These are phyloP conservation scores for Debaryomyces robertsiae DNA, from an alignment of 1,139 yeast species.

Conservation along the genomic window DNA sequence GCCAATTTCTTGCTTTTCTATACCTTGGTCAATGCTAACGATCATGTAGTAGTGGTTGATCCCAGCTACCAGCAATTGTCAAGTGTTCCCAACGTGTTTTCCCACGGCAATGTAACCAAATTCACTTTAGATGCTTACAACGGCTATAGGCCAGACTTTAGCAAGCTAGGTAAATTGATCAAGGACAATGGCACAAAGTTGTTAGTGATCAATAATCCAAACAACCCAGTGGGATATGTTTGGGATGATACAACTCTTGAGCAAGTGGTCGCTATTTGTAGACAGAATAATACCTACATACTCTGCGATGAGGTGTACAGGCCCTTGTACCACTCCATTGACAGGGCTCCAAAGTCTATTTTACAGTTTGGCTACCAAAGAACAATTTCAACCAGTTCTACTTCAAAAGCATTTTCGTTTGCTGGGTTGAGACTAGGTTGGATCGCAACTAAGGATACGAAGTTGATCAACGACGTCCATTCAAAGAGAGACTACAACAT, in stretches of 20 bases:
- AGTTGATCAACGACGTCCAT: conserved; percentile 34
- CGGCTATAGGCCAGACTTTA: conserved; percentile 39
- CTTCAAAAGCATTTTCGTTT: conserved; percentile 57
- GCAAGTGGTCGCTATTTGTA: conserved; percentile 44
- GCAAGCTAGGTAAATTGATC: conserved; percentile 30
- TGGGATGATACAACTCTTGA: conserved; percentile 37
- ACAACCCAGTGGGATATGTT: conserved; percentile 57
- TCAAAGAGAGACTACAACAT: conserved; percentile 55
- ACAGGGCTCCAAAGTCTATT: conserved; percentile 39
- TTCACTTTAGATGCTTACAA: conserved; percentile 36
- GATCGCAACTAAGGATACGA: conserved; percentile 42
- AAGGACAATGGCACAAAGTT: conserved; percentile 41
- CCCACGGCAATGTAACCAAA: conserved; percentile 40
- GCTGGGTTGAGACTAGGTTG: conserved; percentile 62
- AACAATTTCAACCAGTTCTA: conserved; percentile 52
- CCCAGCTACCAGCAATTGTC: conserved; percentile 57
- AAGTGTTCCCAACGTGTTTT: conserved; percentile 54
- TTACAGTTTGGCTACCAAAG: conserved; percentile 45
- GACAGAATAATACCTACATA: conserved; percentile 34
- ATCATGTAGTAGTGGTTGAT: conserved; percentile 51
- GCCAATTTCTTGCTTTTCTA: conserved; percentile 55
- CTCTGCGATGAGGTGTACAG: conserved; percentile 60
- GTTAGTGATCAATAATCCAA: conserved; percentile 54
- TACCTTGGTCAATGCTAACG: conserved; percentile 48
- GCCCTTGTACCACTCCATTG: conserved; percentile 49